Conservation (phyloP, 208 protist species). For the Angomonas ambiguus region DNA sequence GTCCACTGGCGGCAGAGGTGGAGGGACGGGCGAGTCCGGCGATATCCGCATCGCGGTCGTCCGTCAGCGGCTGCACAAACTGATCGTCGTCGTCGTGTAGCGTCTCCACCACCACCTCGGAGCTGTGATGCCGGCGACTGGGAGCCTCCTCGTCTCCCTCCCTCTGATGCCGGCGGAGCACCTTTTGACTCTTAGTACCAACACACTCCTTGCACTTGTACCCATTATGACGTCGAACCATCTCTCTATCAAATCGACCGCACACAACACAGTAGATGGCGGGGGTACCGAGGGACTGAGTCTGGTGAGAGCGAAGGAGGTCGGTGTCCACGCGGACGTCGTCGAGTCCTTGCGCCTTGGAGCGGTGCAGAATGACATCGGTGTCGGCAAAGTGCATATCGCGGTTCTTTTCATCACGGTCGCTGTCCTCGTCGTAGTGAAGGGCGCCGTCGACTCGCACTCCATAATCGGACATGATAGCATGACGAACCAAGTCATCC, state of each 20-base stretch:
- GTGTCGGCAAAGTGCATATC: conserved; percentile 71
- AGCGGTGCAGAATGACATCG: conserved; percentile 65
- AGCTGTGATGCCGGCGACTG: background rate
- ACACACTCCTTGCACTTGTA: conserved; percentile 82
- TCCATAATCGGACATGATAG: conserved; percentile 60
- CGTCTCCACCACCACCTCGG: conserved; percentile 1
- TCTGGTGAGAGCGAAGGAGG: conserved; percentile 54
- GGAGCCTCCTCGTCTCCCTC: background rate
- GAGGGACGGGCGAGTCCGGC: conserved; percentile 12
- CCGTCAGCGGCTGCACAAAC: conserved; percentile 32
- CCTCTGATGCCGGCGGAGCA: conserved; percentile 52
- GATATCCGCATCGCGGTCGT: conserved; percentile 21
- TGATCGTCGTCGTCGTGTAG: conserved; percentile 23
- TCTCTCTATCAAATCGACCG: conserved; percentile 72
- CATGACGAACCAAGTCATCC: conserved; percentile 70
- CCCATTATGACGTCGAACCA: conserved; percentile 66
- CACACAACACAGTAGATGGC: conserved; percentile 81
- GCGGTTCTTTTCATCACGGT: conserved; percentile 61
- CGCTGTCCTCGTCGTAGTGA: conserved; percentile 74
- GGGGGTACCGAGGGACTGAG: conserved; percentile 25
- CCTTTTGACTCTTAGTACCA: conserved; percentile 61
- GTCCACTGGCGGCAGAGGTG: conserved; percentile 3
- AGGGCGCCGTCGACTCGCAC: conserved; percentile 59
- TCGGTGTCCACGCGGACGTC: conserved; percentile 64
- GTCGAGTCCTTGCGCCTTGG: conserved; percentile 28